Evolutionary conservation across 345 rosid species (phyloP).

Genomic region (Noccaea caerulescens): DNA sequence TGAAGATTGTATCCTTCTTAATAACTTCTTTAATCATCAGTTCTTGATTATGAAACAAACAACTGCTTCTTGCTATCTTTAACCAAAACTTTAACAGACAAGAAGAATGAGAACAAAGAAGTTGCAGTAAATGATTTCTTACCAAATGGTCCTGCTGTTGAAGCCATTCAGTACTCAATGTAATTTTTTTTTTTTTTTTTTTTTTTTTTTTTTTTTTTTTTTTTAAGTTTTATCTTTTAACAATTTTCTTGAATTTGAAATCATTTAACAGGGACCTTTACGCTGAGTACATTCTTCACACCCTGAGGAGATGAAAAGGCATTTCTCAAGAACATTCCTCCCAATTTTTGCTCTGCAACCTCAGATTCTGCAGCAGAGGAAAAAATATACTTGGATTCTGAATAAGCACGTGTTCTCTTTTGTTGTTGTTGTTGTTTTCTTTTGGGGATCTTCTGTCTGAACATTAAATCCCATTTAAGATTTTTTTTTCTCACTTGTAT

Average conservation of each 20-base stretch:
- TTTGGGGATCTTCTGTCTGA: constrained; percentile 11
- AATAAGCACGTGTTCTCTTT: constrained; percentile 36
- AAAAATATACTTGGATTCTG: constrained; percentile 24
- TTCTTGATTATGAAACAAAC: not conserved
- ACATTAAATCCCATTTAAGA: not conserved
- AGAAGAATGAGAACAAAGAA: constrained; percentile 98
- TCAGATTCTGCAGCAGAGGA: constrained; percentile 35
- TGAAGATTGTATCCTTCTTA: constrained; percentile 83
- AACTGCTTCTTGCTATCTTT: constrained; percentile 18
- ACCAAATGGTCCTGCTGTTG: constrained; percentile 64
- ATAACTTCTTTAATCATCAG: not conserved
- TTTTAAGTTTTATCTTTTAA: not conserved
- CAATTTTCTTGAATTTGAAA: constrained; percentile 13
- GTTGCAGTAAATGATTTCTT: constrained; percentile 92
- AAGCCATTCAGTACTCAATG: constrained; percentile 93
- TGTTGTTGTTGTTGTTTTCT: not conserved
- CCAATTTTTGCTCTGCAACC: constrained; percentile 30
- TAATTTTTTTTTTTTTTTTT: constrained; percentile 32
- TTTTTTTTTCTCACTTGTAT: constrained; percentile 8
- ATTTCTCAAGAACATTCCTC: constrained; percentile 32
- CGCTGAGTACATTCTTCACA: constrained; percentile 78
- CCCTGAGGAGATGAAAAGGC: constrained; percentile 62
- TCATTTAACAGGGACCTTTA: constrained; percentile 80
- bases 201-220: not conserved
- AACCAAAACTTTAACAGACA: constrained; percentile 58